phyloP scores from a whole-genome alignment of 805 yeast genomes.

The Lipomyces anomalus region DNA sequence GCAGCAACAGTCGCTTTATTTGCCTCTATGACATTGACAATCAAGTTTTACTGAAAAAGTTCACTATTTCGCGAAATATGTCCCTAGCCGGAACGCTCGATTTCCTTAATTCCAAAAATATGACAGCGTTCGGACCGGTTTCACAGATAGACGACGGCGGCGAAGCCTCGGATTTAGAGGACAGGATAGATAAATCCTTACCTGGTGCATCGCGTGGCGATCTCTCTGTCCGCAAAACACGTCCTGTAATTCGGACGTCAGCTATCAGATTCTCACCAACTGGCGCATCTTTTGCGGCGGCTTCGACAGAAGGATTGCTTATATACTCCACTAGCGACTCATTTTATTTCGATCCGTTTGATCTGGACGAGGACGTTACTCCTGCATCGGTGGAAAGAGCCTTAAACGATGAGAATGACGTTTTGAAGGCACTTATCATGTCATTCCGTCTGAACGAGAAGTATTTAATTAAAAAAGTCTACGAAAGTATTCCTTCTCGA shows the following conservation, averaged over 20 bases:
- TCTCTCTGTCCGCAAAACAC: slow-evolving; percentile 62
- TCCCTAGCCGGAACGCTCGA: slow-evolving; percentile 81
- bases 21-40: slow-evolving; percentile 87
- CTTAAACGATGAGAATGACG: slow-evolving; percentile 47
- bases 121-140: slow-evolving; percentile 84
- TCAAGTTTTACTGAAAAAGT: slow-evolving; percentile 77
- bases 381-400: slow-evolving; percentile 66
- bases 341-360: slow-evolving; percentile 85
- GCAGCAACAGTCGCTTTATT: slow-evolving; percentile 85
- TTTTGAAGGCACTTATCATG: slow-evolving; percentile 79
- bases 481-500: slow-evolving; percentile 62
- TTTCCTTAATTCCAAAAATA: slow-evolving; percentile 66
- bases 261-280: slow-evolving; percentile 83
- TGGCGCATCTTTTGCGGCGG: slow-evolving; percentile 84
- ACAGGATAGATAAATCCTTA: slow-evolving; percentile 62
- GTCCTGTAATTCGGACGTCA: slow-evolving; percentile 81
- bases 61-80: slow-evolving; percentile 85
- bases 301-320: slow-evolving; percentile 88
- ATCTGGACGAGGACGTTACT: slow-evolving; percentile 86
- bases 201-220: slow-evolving; percentile 90
- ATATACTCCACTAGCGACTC: slow-evolving; percentile 73
- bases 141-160: slow-evolving; percentile 80
- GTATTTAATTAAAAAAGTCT: slow-evolving; percentile 63
- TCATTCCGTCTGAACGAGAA: slow-evolving; percentile 85
- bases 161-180: slow-evolving; percentile 79